A percentile compares a stretch with the other conserved stretches of the same genome.
phyloP scores from a whole-genome alignment of 1,284 basidiomycete genomes.

The Coriolopsis trogii region DNA sequence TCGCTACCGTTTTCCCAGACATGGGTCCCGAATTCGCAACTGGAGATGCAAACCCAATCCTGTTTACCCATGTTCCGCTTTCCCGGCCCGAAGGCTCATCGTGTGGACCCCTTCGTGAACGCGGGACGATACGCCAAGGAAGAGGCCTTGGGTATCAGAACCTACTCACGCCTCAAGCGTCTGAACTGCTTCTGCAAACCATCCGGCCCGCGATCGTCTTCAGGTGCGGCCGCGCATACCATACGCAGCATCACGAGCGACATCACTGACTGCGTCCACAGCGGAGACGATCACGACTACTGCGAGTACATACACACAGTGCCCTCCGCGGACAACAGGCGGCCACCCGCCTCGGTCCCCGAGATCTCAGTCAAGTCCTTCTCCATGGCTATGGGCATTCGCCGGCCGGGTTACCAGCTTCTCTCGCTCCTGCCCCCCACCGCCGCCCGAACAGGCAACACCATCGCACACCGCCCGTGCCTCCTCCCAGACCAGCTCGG shows the following conservation, averaged over 20 bases:
- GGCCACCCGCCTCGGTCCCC: conserved; percentile 36
- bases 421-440: conserved; percentile 51
- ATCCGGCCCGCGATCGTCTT: conserved; percentile 54
- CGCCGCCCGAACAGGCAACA: conserved; percentile 7
- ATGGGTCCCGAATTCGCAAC: conserved; percentile 8
- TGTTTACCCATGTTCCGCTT: conserved; percentile 69
- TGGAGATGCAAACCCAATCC: conserved; percentile 32
- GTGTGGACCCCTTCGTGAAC: conserved; percentile 61
- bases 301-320: conserved; percentile 56
- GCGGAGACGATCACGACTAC: conserved; percentile 72
- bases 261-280: conserved; percentile 22
- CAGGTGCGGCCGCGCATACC: conserved; percentile 38
- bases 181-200: conserved; percentile 51
- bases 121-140: conserved; percentile 52
- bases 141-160: conserved; percentile 68
- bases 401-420: conserved; percentile 64
- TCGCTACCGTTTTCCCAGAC: conserved; percentile 7
- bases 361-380: conserved; percentile 66
- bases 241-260: background rate
- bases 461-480: conserved; percentile 52
- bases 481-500: conserved; percentile 59
- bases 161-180: conserved; percentile 52
- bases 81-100: conserved; percentile 49
- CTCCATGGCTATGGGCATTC: conserved; percentile 61
- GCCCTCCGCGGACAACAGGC: conserved; percentile 25